A percentile compares a stretch with the other conserved stretches of the same genome.
phyloP scores from a whole-genome alignment of 805 yeast species.

The Wickerhamiella azyma region DNA sequence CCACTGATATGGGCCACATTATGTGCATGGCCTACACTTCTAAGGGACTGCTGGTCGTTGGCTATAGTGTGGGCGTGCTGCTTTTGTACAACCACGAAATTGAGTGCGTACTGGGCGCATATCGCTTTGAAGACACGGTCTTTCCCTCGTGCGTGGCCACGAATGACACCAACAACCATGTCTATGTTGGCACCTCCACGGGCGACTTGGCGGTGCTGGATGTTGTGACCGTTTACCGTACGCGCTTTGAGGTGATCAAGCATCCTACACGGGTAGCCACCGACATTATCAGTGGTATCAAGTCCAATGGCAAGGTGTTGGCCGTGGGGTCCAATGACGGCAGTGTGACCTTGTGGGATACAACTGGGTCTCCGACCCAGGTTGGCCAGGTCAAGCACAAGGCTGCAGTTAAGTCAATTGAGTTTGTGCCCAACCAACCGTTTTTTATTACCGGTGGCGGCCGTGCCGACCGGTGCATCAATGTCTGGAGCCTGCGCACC shows the following conservation, averaged over 20 bases:
- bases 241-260: neutral
- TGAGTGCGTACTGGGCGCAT: neutral
- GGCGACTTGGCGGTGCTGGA: neutral
- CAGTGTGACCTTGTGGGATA: neutral
- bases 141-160: too few relatives aligned
- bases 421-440: neutral
- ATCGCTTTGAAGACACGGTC: too few relatives aligned
- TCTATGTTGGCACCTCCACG: neutral
- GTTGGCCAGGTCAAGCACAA: neutral
- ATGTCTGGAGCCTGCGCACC: neutral
- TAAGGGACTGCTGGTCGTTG: neutral
- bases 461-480: slow-evolving; percentile 4
- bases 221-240: neutral
- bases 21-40: neutral
- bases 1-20: neutral
- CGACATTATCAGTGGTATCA: slow-evolving; percentile 4
- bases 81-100: neutral
- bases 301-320: neutral
- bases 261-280: neutral
- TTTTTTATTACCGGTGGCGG: slow-evolving; percentile 6
- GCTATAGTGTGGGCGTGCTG: neutral
- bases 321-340: slow-evolving; percentile 4
- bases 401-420: slow-evolving; percentile 7
- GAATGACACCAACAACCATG: neutral
- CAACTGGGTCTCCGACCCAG: neutral